Conservation (phyloP, 108 stramenopile species). For the Skeletonema potamos region DNA sequence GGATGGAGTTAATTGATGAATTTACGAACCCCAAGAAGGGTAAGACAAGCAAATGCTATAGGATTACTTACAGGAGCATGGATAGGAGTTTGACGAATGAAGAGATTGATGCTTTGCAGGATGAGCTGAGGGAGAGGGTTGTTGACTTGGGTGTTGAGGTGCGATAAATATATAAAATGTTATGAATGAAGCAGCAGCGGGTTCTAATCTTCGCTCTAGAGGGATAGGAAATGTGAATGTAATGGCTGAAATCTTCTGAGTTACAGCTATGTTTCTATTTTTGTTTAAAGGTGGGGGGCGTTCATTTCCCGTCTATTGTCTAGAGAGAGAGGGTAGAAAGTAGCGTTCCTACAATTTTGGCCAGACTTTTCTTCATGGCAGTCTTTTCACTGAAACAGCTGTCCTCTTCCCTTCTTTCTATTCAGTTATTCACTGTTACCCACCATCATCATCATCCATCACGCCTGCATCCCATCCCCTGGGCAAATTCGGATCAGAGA, state of each 20-base stretch:
- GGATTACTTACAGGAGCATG: constrained; percentile 85
- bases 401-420: not conserved
- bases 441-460: not conserved
- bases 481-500: not conserved
- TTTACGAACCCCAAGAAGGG: constrained; percentile 84
- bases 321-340: too few relatives aligned
- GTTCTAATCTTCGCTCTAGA: not conserved
- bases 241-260: not conserved
- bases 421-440: not conserved
- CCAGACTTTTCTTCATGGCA: too few relatives aligned
- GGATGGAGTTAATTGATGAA: constrained; percentile 77
- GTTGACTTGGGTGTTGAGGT: constrained; percentile 56
- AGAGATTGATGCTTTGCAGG: constrained; percentile 80
- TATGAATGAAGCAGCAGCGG: not conserved
- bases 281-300: not conserved
- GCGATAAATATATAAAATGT: constrained; percentile 33
- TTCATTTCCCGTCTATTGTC: not conserved
- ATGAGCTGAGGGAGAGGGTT: constrained; percentile 48
- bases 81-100: constrained; percentile 85
- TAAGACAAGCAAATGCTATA: constrained; percentile 66
- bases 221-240: not conserved
- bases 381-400: not conserved
- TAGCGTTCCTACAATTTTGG: too few relatives aligned
- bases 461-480: not conserved
- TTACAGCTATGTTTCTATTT: not conserved